A percentile compares a stretch with the other conserved stretches of the same genome.
These are phyloP conservation scores for Starmerella roubikii DNA, from an alignment of 805 yeast species.

Conservation along the genomic window DNA sequence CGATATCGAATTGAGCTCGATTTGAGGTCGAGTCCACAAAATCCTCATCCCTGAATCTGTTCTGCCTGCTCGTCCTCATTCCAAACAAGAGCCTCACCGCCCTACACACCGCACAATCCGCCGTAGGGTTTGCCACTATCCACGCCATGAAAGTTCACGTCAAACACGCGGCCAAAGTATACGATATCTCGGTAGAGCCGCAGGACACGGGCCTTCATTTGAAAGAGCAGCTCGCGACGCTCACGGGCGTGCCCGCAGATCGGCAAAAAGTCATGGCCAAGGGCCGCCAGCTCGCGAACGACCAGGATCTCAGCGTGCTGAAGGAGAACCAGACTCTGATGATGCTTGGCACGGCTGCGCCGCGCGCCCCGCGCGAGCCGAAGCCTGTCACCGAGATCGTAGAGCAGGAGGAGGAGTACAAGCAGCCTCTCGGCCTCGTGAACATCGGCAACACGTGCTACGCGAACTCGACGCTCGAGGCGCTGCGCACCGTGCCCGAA, in stretches of 20 bases:
- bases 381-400: slow-evolving; percentile 53
- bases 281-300: slow-evolving; percentile 77
- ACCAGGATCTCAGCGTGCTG: slow-evolving; percentile 40
- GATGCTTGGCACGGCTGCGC: slow-evolving; percentile 63
- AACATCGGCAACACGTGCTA: slow-evolving; percentile 72
- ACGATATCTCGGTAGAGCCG: slow-evolving; percentile 42
- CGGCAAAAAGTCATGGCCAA: slow-evolving; percentile 84
- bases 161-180: slow-evolving; percentile 56
- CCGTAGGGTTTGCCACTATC: not conserved
- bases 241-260: slow-evolving; percentile 72
- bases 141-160: slow-evolving; percentile 24
- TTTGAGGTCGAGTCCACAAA: not conserved
- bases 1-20: no score
- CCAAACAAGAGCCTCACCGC: no score
- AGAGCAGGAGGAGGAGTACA: slow-evolving; percentile 31
- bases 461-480: slow-evolving; percentile 56
- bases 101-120: not conserved
- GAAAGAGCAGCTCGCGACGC: slow-evolving; percentile 53
- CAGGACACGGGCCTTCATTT: slow-evolving; percentile 45
- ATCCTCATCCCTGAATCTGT: not conserved
- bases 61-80: not conserved
- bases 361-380: slow-evolving; percentile 39
- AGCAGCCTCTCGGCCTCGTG: slow-evolving; percentile 47
- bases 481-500: slow-evolving; percentile 37
- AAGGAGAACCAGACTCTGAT: slow-evolving; percentile 57